phyloP scores from a whole-genome alignment of 2,329 filamentous ascomycete species.

The Zymoseptoria tritici region DNA sequence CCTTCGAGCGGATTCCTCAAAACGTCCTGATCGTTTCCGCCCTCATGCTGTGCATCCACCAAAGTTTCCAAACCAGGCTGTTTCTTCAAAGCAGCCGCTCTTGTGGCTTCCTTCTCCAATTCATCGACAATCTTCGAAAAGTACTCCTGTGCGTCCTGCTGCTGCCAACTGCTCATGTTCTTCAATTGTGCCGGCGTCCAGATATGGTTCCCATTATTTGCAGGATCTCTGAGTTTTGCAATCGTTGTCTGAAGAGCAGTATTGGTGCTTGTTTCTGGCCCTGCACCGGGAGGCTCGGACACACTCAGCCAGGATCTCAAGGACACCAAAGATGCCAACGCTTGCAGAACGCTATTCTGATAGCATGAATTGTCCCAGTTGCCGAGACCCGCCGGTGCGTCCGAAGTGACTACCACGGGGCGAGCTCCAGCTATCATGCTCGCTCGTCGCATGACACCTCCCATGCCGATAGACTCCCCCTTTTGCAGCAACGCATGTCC shows the following conservation, averaged over 20 bases:
- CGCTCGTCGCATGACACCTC: conserved; percentile 25
- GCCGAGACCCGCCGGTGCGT: conserved; percentile 58
- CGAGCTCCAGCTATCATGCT: conserved; percentile 15
- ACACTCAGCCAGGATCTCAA: conserved; percentile 11
- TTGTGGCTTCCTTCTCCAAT: conserved; percentile 53
- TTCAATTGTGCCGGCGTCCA: conserved; percentile 80
- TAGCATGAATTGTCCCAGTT: conserved; percentile 97
- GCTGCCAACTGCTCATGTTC: conserved; percentile 89
- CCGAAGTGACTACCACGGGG: conserved; percentile 14
- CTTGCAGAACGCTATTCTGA: conserved; percentile 80
- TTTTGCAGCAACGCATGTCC: conserved; percentile 31
- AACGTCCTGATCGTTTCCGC: conserved; percentile 5
- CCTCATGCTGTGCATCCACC: not conserved
- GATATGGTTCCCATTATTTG: conserved; percentile 66
- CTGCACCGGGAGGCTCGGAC: conserved; percentile 8
- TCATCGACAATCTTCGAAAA: conserved; percentile 65
- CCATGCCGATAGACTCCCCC: conserved; percentile 25
- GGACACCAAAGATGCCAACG: conserved; percentile 55
- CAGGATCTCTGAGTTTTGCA: conserved; percentile 58
- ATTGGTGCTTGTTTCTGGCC: conserved; percentile 20
- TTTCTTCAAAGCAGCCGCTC: conserved; percentile 19
- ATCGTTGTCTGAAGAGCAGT: conserved; percentile 57
- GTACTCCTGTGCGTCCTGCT: conserved; percentile 97
- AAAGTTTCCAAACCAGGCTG: conserved; percentile 24
- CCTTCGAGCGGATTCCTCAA: conserved; percentile 78